Evolutionary conservation across 768 basidiomycete species (phyloP).

Genomic region (Myochromella boudieri): DNA sequence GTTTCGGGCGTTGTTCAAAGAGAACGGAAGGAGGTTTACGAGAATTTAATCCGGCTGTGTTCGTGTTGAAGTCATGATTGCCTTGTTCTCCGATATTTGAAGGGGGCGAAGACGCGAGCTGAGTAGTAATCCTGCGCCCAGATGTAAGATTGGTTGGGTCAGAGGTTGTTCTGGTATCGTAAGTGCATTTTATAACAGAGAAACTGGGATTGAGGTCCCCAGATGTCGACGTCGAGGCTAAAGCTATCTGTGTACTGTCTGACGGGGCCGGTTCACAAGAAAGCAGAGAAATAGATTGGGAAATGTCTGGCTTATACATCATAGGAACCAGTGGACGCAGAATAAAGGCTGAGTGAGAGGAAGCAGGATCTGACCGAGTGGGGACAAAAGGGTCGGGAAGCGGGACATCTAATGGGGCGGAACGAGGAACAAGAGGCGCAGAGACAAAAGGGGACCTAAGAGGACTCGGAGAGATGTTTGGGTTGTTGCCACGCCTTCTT

Average conservation of each 20-base stretch:
- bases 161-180: not conserved
- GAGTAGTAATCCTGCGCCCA: too few relatives aligned
- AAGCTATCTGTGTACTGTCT: not conserved
- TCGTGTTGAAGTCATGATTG: too few relatives aligned
- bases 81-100: too few relatives aligned
- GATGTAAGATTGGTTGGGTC: not conserved
- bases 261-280: not conserved
- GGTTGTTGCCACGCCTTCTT: not conserved
- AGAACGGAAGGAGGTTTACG: too few relatives aligned
- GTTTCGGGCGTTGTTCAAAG: too few relatives aligned
- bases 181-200: not conserved
- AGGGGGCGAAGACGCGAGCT: too few relatives aligned
- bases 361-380: constrained; percentile 1
- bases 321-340: constrained; percentile 15
- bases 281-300: not conserved
- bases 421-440: constrained; percentile 1
- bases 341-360: constrained; percentile 12
- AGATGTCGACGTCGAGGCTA: not conserved
- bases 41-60: too few relatives aligned
- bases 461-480: constrained; percentile 2
- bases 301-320: constrained; percentile 5
- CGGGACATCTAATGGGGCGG: not conserved
- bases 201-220: not conserved
- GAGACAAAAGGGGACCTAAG: constrained; percentile 10
- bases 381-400: not conserved